Conservation (phyloP, 306 rosid species). For the Sophora flavescens region DNA sequence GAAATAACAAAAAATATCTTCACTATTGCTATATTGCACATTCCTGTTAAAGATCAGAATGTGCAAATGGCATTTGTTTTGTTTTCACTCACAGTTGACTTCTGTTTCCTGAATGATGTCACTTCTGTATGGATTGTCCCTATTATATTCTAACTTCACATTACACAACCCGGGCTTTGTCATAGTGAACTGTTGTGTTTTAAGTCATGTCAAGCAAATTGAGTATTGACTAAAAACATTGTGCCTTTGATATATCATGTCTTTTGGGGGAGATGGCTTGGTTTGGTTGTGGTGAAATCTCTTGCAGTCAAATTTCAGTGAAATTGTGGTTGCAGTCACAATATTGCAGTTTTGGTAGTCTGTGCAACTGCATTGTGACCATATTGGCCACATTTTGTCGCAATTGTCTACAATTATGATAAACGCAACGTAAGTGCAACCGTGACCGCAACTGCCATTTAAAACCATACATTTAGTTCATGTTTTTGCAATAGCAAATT, state of each 20-base stretch:
- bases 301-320: not conserved
- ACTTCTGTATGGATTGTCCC: not conserved
- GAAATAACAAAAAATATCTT: no score
- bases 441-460: no score
- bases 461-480: not conserved
- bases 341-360: not conserved
- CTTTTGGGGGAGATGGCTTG: not conserved
- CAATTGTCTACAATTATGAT: no score
- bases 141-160: not conserved
- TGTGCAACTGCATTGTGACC: not conserved
- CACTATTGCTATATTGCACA: no score
- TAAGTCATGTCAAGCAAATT: not conserved
- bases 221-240: not conserved
- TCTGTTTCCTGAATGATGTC: not conserved
- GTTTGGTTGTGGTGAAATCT: not conserved
- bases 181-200: not conserved
- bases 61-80: not conserved
- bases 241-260: not conserved
- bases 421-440: no score
- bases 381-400: not conserved
- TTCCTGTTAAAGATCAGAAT: no score
- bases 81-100: conserved; percentile 7
- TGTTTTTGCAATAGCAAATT: not conserved
- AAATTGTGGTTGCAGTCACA: not conserved
- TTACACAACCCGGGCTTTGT: not conserved